Base-by-base conservation (phyloP, 2,329 filamentous ascomycete genomes). In the Teratosphaeria pseudoeucalypti region DNA sequence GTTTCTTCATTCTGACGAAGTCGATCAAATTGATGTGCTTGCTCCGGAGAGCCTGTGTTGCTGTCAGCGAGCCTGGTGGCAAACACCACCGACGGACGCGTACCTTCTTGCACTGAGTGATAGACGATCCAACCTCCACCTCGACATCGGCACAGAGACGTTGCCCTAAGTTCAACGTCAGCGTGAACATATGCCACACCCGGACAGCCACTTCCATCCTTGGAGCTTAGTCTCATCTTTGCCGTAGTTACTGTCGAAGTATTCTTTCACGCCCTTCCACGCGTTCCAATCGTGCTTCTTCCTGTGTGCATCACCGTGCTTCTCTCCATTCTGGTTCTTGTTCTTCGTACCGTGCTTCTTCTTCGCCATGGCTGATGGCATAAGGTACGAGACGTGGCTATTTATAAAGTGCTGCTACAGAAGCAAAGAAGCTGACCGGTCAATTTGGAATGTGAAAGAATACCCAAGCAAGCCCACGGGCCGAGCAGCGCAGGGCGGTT, bases 51-150 rank as follows among this genome's bases (percentile, higher is more conserved):
- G 57, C 56, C 64, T 66, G 19, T 43, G 7, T 27, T n/a, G 34
- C 5, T 47, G 55, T 52, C 29, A 58, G 34, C 34, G 27, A 26
- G 34, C 29, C 1, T 32, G 29, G 29, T 3, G 29, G 29, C 4
- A 32, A 7, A 32, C 1, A 32, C 29, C 23, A 32, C 2, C 4
- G 29, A 32, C 29, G 29, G 29, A 23, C 14, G 16, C 61, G 56
- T 54, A 61, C 64, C 63, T 65, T 63, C 52, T 62, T 65, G 63
- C 65, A 66, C 55, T 67, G 57, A 16, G 54, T 61, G 60, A 66
- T 63, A 2, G 60, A 63, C 11, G 26, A 29, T 12, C 62, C 61
- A 7, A 52, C 56, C 29, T 54, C 3, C 6, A 61, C 57, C 9
- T 61, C 64, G 6, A 66, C 57, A 55, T 65, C 64, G 6, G 43